Conservation (phyloP, 495 filamentous ascomycete genomes). For the Physcia stellaris region DNA sequence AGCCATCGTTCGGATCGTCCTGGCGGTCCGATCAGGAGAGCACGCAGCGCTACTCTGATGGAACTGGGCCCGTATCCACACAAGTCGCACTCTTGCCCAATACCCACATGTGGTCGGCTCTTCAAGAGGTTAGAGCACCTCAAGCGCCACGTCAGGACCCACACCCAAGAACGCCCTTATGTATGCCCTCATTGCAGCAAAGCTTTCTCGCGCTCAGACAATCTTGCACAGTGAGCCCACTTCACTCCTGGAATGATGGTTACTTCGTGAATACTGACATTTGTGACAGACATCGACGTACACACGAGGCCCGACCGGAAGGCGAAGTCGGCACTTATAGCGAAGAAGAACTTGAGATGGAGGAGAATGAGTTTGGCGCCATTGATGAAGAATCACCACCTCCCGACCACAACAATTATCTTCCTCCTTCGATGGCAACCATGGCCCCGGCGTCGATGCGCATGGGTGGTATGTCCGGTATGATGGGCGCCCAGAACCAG, state of each 20-base stretch:
- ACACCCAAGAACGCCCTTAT: slow-evolving; percentile 98
- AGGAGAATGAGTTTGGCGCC: slow-evolving; percentile 57
- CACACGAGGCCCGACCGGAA: slow-evolving; percentile 72
- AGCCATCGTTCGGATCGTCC: slow-evolving; percentile 47
- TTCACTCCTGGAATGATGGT: slow-evolving; percentile 53
- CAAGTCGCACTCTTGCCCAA: slow-evolving; percentile 97
- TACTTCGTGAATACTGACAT: slow-evolving; percentile 44
- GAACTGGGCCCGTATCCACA: slow-evolving; percentile 92
- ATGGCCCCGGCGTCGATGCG: slow-evolving; percentile 27
- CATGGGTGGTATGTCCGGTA: slow-evolving; percentile 30
- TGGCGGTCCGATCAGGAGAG: slow-evolving; percentile 67
- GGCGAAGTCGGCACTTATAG: slow-evolving; percentile 44
- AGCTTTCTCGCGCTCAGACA: slow-evolving; percentile 95
- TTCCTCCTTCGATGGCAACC: slow-evolving; percentile 45
- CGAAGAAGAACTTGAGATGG: slow-evolving; percentile 70
- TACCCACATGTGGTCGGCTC: slow-evolving; percentile 88
- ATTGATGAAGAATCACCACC: slow-evolving; percentile 60
- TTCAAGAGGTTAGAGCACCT: slow-evolving; percentile 99
- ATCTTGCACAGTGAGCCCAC: slow-evolving; percentile 88
- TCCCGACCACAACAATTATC: slow-evolving; percentile 19
- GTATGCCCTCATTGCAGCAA: slow-evolving; percentile 95
- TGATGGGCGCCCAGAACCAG: slow-evolving; percentile 32
- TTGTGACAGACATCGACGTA: slow-evolving; percentile 95
- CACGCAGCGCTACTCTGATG: slow-evolving; percentile 90
- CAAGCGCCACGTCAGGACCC: slow-evolving; percentile 97